phyloP scores from a whole-genome alignment of 75 land plant genomes.

The Isoetes taiwanensis region DNA sequence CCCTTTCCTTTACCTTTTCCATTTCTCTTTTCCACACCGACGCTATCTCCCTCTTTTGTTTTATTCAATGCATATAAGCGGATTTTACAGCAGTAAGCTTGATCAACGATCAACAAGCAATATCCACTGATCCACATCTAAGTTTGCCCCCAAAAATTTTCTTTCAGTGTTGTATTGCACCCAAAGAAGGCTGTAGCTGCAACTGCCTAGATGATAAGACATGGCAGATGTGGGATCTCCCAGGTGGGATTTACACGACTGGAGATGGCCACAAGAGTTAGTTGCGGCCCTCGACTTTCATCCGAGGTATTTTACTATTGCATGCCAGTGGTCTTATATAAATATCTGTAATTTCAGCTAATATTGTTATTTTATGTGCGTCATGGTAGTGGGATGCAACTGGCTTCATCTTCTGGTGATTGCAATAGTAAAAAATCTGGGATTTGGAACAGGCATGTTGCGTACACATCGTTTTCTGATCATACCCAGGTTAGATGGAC shows the following conservation, averaged over 20 bases:
- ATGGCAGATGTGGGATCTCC: conserved; percentile 37
- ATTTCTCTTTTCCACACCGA: too few species aligned
- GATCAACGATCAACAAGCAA: too few species aligned
- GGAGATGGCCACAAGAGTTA: conserved; percentile 32
- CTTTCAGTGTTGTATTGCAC: conserved; percentile 24
- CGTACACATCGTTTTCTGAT: conserved; percentile 25
- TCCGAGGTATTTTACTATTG: too few species aligned
- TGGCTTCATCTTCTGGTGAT: conserved; percentile 32
- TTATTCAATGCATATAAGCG: too few species aligned
- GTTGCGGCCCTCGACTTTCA: conserved; percentile 31
- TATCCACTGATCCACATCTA: too few species aligned
- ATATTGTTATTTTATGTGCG: neutral
- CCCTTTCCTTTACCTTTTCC: too few species aligned
- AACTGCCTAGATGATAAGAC: conserved; percentile 31
- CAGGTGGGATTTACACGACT: conserved; percentile 26
- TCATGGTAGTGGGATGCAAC: conserved; percentile 29
- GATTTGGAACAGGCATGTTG: conserved; percentile 30
- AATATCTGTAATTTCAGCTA: too few species aligned
- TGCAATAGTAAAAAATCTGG: conserved; percentile 28
- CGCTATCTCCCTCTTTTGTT: too few species aligned
- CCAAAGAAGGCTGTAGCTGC: conserved; percentile 29
- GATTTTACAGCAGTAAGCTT: too few species aligned
- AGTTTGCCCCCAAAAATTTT: too few species aligned
- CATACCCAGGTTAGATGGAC: conserved; percentile 21
- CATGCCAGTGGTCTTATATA: too few species aligned